Conservation (phyloP, 179 eudicot species). For the Corrigiola litoralis region DNA sequence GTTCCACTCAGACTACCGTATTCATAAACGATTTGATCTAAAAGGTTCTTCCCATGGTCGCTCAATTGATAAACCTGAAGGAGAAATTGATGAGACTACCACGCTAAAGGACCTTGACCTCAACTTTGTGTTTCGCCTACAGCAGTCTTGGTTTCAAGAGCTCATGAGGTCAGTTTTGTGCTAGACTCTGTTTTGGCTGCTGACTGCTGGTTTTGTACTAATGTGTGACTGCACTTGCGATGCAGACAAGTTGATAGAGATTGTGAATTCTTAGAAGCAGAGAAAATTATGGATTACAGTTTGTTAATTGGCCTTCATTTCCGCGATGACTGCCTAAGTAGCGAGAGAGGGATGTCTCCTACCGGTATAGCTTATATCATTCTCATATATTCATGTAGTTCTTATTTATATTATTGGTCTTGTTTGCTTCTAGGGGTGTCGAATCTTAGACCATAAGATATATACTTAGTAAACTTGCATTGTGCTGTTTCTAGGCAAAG, state of each 20-base stretch:
- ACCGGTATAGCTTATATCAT: slow-evolving; percentile 25
- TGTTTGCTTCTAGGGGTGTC: slow-evolving; percentile 22
- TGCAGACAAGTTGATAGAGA: slow-evolving; percentile 84
- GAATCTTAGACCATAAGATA: slow-evolving; percentile 12
- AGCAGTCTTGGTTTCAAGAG: slow-evolving; percentile 76
- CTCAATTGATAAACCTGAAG: slow-evolving; percentile 69
- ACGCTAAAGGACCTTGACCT: slow-evolving; percentile 96
- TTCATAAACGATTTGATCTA: slow-evolving; percentile 86
- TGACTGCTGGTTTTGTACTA: neutral
- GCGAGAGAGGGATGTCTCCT: slow-evolving; percentile 57
- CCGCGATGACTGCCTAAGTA: slow-evolving; percentile 60
- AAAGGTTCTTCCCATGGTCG: slow-evolving; percentile 98
- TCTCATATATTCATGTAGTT: neutral
- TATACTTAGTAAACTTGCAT: slow-evolving; percentile 7
- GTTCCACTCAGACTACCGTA: slow-evolving; percentile 83
- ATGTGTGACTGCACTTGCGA: neutral
- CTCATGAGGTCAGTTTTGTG: slow-evolving; percentile 58
- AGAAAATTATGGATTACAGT: slow-evolving; percentile 96
- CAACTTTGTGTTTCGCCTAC: slow-evolving; percentile 75
- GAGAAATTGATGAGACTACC: slow-evolving; percentile 91
- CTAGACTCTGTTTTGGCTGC: neutral
- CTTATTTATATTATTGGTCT: neutral
- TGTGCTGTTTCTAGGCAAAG: slow-evolving; percentile 16
- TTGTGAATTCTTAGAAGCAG: slow-evolving; percentile 89
- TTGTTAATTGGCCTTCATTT: slow-evolving; percentile 89